Conservation (phyloP, 345 rosid genomes). For the Iberis pinnata region DNA sequence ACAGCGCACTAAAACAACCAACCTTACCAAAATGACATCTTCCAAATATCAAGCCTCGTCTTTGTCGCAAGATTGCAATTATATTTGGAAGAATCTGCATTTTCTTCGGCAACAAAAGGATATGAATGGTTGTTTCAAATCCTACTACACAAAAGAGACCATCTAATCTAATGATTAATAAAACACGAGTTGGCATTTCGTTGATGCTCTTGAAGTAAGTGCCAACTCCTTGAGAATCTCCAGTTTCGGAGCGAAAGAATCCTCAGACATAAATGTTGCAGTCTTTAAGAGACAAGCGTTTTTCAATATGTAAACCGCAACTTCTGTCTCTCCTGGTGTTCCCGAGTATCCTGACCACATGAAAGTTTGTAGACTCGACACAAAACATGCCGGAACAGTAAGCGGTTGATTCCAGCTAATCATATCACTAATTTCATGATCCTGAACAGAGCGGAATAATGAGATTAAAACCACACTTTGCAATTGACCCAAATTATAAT, state of each 20-base stretch:
- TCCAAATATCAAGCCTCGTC: no score
- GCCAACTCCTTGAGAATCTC: slow-evolving; percentile 13
- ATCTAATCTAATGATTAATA: background rate
- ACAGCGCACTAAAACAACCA: no score
- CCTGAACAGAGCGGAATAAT: background rate
- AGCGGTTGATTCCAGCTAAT: slow-evolving; percentile 1
- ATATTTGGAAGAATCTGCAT: no score
- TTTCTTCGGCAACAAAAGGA: no score
- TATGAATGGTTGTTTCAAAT: no score
- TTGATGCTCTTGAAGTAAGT: slow-evolving; percentile 10
- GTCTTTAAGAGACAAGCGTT: slow-evolving; percentile 6
- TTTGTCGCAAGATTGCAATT: no score
- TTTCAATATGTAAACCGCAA: slow-evolving; percentile 7
- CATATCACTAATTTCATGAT: background rate
- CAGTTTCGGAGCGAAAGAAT: background rate
- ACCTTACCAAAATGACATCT: no score
- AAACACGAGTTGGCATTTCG: background rate
- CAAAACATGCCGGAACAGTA: slow-evolving; percentile 5
- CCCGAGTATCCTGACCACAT: slow-evolving; percentile 8
- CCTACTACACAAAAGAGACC: no score
- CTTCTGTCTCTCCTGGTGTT: background rate
- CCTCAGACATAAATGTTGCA: background rate
- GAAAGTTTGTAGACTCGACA: slow-evolving; percentile 6
- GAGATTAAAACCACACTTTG: background rate
- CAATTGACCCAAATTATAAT: background rate